Evolutionary conservation across 2,329 filamentous ascomycete genomes (phyloP), one percentile per base, ranked within the genome.

Genomic region (Penicillium sp.): DNA sequence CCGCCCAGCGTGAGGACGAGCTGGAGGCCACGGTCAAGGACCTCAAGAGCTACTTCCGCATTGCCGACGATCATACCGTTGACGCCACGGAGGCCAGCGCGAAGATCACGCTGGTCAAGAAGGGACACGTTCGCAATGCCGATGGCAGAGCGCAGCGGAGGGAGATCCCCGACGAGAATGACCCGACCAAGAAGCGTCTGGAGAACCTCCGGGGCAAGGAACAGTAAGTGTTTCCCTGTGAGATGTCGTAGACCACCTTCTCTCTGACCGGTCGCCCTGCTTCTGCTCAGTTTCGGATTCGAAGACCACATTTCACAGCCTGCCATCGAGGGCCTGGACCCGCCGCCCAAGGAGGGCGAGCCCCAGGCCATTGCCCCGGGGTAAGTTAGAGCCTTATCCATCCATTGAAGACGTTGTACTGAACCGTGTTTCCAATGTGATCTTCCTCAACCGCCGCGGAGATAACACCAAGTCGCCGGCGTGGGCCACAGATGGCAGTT

Each of bases 401-500:
- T n/a, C 20, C 9, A 11, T 14, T 21, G 3, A 32, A 5, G 8
- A 8, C 7, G 19, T 10, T 21, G n/a, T 35, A 7, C 18, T 35
- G 32, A 35, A n/a, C n/a, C 7, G 32, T 3, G 32, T 35, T 35
- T 5, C 17, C 7, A 36, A 21, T 67, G 3, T 31, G 17, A 65
- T 70, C 26, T 58, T 71, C 21, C 47, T 62, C 15, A 64, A 62
- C 16, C 62, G 62, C 25, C 50, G 59, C 2, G 65, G 66, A 10
- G 67, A 70, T 32, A 43, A 48, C 8, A 38, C 43, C 8, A 52
- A 39, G 9, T 52, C 56, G 11, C 65, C 68, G 2, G 37, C 45
- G 1, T 73, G 69, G 69, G 65, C 70, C 27, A 48, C 60, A 2
- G 69, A 73, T 29, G 69, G 70, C 3, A 71, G 67, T 45, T 72